Base-by-base conservation (phyloP, 257 asterid genomes). In the Leptodermis oblonga region DNA sequence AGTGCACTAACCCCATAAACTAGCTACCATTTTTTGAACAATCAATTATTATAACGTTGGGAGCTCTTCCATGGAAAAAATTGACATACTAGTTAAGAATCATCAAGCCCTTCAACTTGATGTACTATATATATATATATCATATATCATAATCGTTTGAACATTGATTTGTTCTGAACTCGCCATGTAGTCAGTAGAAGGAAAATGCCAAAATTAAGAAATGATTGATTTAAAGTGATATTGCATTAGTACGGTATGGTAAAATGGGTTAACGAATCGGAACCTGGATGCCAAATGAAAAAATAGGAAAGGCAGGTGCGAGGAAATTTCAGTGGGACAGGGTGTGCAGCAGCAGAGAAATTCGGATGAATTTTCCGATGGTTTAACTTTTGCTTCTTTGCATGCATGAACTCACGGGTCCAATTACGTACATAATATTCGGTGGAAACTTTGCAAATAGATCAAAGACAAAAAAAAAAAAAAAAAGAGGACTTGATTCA, bases 281-380 rank as follows among this genome's bases (percentile, higher is more conserved):
- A 10, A 43, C 49, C 11, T 11, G 23, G 9, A 48, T n/a, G n/a
- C n/a, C n/a, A n/a, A n/a, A n/a, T n/a, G n/a, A 34, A 61, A 33
- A 34, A 45, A 20, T 34, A 33, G 65, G 30, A 60, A 34, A 60
- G 46, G 42, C 45, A 60, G 23, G 11, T 34, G 65, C 67, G 1
- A 25, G 67, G 67, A 62, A 62, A 49, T 37, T 62, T 62, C 67
- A 62, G n/a, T n/a, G n/a, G n/a, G n/a, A n/a, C n/a, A n/a, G n/a
- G n/a, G n/a, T n/a, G n/a, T n/a, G n/a, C n/a, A n/a, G n/a, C n/a
- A n/a, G n/a, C n/a, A n/a, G n/a, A n/a, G n/a, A n/a, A n/a, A n/a
- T n/a, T n/a, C n/a, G n/a, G n/a, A n/a, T n/a, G n/a, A n/a, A n/a
- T 22, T 52, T 52, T 52, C 59, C 58, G 20, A 52, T 6, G 9